Evolutionary conservation across 495 filamentous ascomycete genomes (phyloP), one percentile per base, ranked within the genome.

Genomic region (Podospora australis): DNA sequence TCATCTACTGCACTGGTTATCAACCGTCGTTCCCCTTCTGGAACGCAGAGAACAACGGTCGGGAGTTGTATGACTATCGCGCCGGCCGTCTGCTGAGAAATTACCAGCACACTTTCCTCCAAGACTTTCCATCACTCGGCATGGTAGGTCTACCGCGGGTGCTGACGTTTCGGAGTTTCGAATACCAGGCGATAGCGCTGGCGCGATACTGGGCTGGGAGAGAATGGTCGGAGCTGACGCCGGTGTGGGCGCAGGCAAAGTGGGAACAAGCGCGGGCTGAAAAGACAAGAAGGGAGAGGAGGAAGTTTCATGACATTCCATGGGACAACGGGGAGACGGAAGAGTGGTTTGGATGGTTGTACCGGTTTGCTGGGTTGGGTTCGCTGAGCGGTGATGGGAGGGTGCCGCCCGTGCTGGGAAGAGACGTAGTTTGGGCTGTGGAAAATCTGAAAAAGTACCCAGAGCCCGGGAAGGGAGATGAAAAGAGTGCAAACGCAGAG

Each of bases 1-100:
- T 78, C 11, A 68, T 76, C 30, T 78, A 78, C 56, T 71, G 65
- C 49, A 75, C 74, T 1, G 74, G 74, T 0, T 77, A 77, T 52
- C 61, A 63, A 35, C 32, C 64, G 1, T 75, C 72, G 3, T 75
- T 69, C 45, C 71, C 73, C 6, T 77, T 74, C 49, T 74, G 72
- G 73, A 71, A 74, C 49, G 29, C 14, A n/a, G 44, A 50, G 3
- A 52, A 55, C 1, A 72, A 71, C 46, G 73, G 70, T 4, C 42
- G 53, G 0, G 53, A 56, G 14, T 46, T 77, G 13, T 75, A 53
- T 51, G 69, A 74, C 53, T 72, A 75, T 46, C 14, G 28, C 7
- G 32, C 58, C 3, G 62, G 59, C 20, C 54, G 55, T 17, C 56
- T 77, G 7, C 20, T 53, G 1, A 56, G 57, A 0, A 58, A 17